phyloP scores from a whole-genome alignment of 1,284 basidiomycete genomes.

The Heterobasidion annosum region DNA sequence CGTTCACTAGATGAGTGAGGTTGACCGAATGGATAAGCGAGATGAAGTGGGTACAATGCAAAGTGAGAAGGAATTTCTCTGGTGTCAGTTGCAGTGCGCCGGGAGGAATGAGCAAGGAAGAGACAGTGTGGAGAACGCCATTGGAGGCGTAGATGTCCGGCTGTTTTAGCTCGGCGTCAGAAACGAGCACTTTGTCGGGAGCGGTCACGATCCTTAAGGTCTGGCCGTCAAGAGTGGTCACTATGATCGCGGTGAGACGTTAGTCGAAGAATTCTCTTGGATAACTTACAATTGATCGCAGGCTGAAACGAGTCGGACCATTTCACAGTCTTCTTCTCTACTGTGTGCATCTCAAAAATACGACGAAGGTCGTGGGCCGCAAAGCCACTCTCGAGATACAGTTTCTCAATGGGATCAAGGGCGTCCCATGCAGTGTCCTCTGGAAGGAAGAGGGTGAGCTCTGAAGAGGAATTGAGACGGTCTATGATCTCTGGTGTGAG shows the following conservation, averaged over 20 bases:
- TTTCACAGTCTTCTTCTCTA: slow-evolving; percentile 43
- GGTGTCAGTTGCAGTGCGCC: slow-evolving; percentile 77
- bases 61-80: slow-evolving; percentile 85
- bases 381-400: slow-evolving; percentile 83
- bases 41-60: slow-evolving; percentile 90
- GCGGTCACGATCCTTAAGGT: slow-evolving; percentile 51
- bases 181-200: slow-evolving; percentile 50
- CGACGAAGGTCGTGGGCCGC: slow-evolving; percentile 71
- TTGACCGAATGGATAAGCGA: slow-evolving; percentile 78
- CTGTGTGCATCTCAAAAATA: slow-evolving; percentile 74
- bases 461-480: slow-evolving; percentile 54
- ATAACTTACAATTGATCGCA: slow-evolving; percentile 42
- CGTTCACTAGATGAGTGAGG: slow-evolving; percentile 72
- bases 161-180: slow-evolving; percentile 53
- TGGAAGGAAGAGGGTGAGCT: slow-evolving; percentile 88
- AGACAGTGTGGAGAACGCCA: slow-evolving; percentile 88
- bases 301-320: slow-evolving; percentile 59
- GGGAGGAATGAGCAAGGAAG: slow-evolving; percentile 73
- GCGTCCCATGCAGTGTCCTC: slow-evolving; percentile 71
- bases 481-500: slow-evolving; percentile 46
- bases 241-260: slow-evolving; percentile 25
- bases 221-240: slow-evolving; percentile 63
- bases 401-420: slow-evolving; percentile 58
- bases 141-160: slow-evolving; percentile 90
- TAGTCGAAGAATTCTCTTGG: background rate